Base-by-base conservation (phyloP, 441 rosid genomes). In the Pelargonium citronellum region DNA sequence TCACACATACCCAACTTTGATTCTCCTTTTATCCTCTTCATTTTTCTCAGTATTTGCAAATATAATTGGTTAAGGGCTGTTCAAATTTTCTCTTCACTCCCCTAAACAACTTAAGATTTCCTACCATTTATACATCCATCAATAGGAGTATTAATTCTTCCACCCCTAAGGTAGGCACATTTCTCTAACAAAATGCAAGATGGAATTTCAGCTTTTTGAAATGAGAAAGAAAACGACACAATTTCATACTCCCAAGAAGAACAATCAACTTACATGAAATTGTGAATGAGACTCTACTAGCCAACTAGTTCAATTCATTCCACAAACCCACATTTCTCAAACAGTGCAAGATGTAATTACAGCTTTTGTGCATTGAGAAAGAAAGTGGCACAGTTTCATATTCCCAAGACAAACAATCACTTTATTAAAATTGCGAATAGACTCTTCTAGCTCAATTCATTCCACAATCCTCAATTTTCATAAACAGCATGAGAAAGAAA, bases 141-240 rank as follows among this genome's bases (percentile, higher is more conserved):
- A 49, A 4, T 11, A 49, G n/a, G 57, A 30, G 37, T 30, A 30
- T 30, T 30, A 30, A 30, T 30, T 30, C 37, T 30, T 30, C 5
- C 58, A 53, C 58, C 16, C 19, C 58, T 19, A 53, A n/a, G 58
- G 58, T 19, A n/a, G 19, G 58, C 58, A 53, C 58, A 53, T 53
- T 53, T 53, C 20, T 30, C 37, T 30, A 30, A 53, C 58, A 53
- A 53, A 15, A 53, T 53, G 5, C 7, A 19, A 53, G 58, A 16
- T 16, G 15, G 58, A 12, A 53, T 16, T 19, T 4, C n/a, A n/a
- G 58, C 37, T 30, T 30, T 30, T 30, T 30, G 3, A 30, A 15
- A 53, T n/a, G 13, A 7, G 5, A 53, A n/a, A 6, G 16, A 4
- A n/a, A 53, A 53, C 8, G 58, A 5, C 19, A 5, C 20, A 53